Evolutionary conservation across 106 monocot genomes (phyloP).

Genomic region (Alisma plantagoaquatica): DNA sequence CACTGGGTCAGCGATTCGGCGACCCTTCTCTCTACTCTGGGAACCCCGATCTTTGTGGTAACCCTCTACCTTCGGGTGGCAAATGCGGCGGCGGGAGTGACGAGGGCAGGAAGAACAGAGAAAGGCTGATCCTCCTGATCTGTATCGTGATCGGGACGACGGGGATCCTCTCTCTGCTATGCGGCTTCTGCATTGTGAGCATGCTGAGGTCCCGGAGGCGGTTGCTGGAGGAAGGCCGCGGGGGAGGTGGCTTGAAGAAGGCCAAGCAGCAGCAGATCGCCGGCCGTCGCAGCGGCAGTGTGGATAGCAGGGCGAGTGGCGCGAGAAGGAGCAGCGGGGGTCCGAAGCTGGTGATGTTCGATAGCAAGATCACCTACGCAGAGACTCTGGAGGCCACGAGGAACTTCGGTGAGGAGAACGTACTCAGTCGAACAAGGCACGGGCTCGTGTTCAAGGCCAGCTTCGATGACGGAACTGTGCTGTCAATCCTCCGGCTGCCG

Average conservation of each 20-base stretch:
- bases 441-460: constrained; percentile 92
- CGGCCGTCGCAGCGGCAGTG: constrained; percentile 26
- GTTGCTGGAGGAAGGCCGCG: constrained; percentile 41
- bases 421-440: constrained; percentile 84
- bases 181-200: constrained; percentile 41
- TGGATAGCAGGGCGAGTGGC: constrained; percentile 14
- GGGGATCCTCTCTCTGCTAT: constrained; percentile 21
- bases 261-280: constrained; percentile 64
- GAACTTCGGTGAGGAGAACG: constrained; percentile 90
- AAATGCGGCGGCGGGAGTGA: constrained; percentile 19
- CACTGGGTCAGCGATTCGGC: constrained; percentile 41
- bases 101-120: constrained; percentile 15
- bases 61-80: constrained; percentile 39
- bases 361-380: constrained; percentile 60
- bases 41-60: constrained; percentile 61
- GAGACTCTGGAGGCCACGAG: constrained; percentile 85
- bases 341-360: constrained; percentile 83
- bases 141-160: constrained; percentile 26
- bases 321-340: constrained; percentile 24
- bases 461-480: constrained; percentile 73
- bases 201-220: constrained; percentile 40
- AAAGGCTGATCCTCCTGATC: constrained; percentile 29
- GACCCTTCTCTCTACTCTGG: constrained; percentile 31
- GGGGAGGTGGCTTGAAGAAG: constrained; percentile 49
- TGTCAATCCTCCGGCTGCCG: constrained; percentile 77